Evolutionary conservation across 192 early-diverging fungal species (phyloP), one percentile per base, ranked within the genome.

Genomic region (Gryganskiella cystojenkinii): DNA sequence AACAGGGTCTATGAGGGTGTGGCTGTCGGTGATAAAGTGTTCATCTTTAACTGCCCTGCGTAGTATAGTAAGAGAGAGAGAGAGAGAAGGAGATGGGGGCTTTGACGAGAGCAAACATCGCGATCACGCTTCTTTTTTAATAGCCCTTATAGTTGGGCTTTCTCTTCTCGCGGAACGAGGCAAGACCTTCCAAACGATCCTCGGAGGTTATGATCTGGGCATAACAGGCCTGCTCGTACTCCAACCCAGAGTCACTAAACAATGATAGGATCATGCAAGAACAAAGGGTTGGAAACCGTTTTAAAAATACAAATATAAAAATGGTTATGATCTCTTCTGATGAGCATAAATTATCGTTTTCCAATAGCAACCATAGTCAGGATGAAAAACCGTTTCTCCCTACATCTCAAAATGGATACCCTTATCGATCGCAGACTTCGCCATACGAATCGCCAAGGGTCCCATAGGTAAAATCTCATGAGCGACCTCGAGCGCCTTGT

Each of bases 141-240:
- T 13, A 13, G 13, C 94, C 94, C 70, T 89, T 92, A 87, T 94
- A 96, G 15, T 86, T 71, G 5, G 94, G 94, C 63, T 83, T 85
- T 56, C 94, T 89, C 90, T 96, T 96, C 71, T 95, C 94, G 61
- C 87, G 90, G 82, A 96, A 95, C 2, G 28, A 87, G 84, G 50
- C 79, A 35, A 59, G 90, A 80, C 63, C 97, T 82, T 99, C 97
- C 51, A 98, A 66, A 46, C 97, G 83, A 84, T 99, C 97, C 64
- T 96, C 88, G 2, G 97, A 96, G 0, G 94, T 95, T 68, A 99
- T 95, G 15, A 98, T 91, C 67, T 96, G 93, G 0, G 92, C 95
- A 64, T 99, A 99, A 81, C 94, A 99, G 33, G 91, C 83, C 84
- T 99, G 92, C 84, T 99, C 97, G 49, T 96, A 84, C 34, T 93